Conservation (phyloP, 345 rosid species). For the Sisymbrium irio region DNA sequence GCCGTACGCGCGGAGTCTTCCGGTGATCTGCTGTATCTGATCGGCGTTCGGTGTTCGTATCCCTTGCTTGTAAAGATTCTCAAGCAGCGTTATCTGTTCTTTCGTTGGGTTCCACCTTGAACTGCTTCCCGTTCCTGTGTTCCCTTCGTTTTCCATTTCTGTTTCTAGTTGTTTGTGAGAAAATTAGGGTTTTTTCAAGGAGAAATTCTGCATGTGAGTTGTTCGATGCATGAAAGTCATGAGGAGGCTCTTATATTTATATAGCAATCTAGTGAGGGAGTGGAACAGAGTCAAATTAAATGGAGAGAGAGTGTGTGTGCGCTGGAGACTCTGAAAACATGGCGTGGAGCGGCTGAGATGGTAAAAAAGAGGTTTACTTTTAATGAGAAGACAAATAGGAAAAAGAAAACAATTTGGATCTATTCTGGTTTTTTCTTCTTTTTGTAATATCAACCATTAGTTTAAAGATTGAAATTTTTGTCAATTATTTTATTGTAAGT, state of each 20-base stretch:
- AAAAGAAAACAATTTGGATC: not conserved
- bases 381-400: constrained; percentile 6
- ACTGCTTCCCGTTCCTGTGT: constrained; percentile 32
- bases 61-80: constrained; percentile 69
- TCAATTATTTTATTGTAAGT: not conserved
- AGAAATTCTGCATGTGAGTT: constrained; percentile 12
- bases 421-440: not conserved
- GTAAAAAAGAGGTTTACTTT: constrained; percentile 25
- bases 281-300: constrained; percentile 21
- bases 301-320: constrained; percentile 44
- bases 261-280: constrained; percentile 17
- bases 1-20: constrained; percentile 66
- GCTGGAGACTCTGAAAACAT: constrained; percentile 92
- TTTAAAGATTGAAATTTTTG: not conserved
- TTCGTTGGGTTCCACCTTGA: constrained; percentile 95
- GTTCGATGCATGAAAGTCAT: constrained; percentile 17
- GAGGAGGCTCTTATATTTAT: constrained; percentile 19
- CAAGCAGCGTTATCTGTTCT: constrained; percentile 75
- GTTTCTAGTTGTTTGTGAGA: not conserved
- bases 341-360: constrained; percentile 61
- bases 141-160: constrained; percentile 24
- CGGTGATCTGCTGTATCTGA: constrained; percentile 85
- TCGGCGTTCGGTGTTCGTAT: constrained; percentile 85
- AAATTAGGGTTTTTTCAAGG: not conserved
- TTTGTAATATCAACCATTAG: not conserved